These are phyloP conservation scores for Rhodotorula paludigena DNA, from an alignment of 768 basidiomycete species.

Conservation along the genomic window DNA sequence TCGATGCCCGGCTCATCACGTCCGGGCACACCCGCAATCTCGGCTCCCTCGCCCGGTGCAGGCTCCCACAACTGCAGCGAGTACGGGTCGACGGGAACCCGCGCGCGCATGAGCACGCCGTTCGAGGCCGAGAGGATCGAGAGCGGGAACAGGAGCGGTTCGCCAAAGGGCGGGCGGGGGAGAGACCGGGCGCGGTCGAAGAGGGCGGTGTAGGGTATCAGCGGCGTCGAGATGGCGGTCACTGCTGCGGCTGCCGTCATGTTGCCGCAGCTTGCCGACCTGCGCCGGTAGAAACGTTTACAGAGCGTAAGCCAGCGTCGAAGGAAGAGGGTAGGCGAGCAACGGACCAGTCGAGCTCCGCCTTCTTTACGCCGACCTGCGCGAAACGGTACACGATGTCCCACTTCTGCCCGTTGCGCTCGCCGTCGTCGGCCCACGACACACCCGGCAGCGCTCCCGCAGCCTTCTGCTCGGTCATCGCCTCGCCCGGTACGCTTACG, in stretches of 20 bases:
- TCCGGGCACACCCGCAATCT: constrained; percentile 35
- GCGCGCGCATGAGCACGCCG: constrained; percentile 29
- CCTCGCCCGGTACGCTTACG: constrained; percentile 28
- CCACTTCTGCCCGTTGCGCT: neutral
- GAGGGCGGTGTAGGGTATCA: constrained; percentile 34
- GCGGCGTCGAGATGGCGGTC: neutral
- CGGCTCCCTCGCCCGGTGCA: constrained; percentile 9
- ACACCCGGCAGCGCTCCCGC: constrained; percentile 22
- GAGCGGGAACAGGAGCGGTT: constrained; percentile 25
- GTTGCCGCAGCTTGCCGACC: constrained; percentile 37
- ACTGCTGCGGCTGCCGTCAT: constrained; percentile 30
- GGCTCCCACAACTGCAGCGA: constrained; percentile 30
- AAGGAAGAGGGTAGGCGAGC: too few species aligned
- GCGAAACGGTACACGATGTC: constrained; percentile 38
- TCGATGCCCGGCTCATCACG: constrained; percentile 28
- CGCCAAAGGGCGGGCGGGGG: neutral
- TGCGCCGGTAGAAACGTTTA: neutral
- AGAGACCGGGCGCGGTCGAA: constrained; percentile 23
- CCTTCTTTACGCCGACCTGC: constrained; percentile 32
- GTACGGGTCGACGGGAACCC: constrained; percentile 31
- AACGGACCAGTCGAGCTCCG: constrained; percentile 30
- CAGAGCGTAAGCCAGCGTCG: neutral
- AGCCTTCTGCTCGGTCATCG: neutral
- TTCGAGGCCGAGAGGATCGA: constrained; percentile 35
- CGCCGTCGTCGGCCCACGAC: constrained; percentile 33